Base-by-base conservation (phyloP, 2,329 filamentous ascomycete genomes). In the Fusarium odoratissimum region DNA sequence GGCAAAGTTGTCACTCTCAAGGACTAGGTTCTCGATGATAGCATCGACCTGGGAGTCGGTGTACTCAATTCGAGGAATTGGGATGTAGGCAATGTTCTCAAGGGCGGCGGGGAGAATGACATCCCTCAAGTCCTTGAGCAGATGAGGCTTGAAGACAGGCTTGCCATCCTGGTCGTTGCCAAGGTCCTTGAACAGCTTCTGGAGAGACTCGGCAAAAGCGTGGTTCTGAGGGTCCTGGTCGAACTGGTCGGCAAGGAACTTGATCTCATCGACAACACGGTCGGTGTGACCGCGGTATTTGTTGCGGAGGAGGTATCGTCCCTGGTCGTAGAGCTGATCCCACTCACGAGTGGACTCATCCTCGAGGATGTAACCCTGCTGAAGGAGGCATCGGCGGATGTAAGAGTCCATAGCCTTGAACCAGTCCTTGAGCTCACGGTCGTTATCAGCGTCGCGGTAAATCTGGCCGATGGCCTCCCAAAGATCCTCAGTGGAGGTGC, bases 1-100 rank as follows among this genome's bases (percentile, higher is more conserved):
- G 84, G 95, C 94, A 76, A 99, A 91, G 84, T 99, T 99, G 86
- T 98, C 95, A 74, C 94, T 95, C 85, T 99, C 96, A 58, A 99
- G 89, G 49, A 98, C 92, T 16, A 99, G 86, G 82, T 99, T 99
- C 86, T 99, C 96, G 48, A 99, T 89, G 54, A 98, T 89, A 54
- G 92, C 92, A 82, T 99, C 96, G 57, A 97, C 87, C 86, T 92
- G 90, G 5, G 89, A 87, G 76, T 98, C 96, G 3, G 91, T 92
- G 79, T 95, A 96, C 85, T 99, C 96, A 68, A 99, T 97, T 62
- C 96, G 93, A 28, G 96, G 96, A 55, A 99, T 90, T 8, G 96
- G 95, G 19, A 99, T 89, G 82, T 99, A 99, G 69, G 94, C 92
- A 63, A 96, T 86, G 74, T 91, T 93, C 85, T 97, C 93, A 74